These are phyloP conservation scores for Zopfochytrium polystomum DNA, from an alignment of 371 early-diverging fungal genomes.

Conservation along the genomic window DNA sequence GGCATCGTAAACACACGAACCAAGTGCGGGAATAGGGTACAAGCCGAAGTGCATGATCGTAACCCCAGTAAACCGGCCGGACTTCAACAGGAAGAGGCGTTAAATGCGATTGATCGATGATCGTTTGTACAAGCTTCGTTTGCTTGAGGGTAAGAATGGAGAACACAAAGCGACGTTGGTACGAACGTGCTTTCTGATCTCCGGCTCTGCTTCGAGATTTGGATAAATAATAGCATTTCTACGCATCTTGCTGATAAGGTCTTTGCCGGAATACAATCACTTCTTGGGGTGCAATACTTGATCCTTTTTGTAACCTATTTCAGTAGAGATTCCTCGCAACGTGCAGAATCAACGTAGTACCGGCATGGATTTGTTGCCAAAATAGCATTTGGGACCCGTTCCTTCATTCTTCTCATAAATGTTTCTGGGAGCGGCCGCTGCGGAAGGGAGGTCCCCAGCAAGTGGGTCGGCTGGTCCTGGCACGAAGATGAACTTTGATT, in stretches of 20 bases:
- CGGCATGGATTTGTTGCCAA: slow-evolving; percentile 85
- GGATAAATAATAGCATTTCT: slow-evolving; percentile 72
- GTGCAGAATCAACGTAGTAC: slow-evolving; percentile 43
- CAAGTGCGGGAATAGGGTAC: slow-evolving; percentile 83
- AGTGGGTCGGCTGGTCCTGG: slow-evolving; percentile 87
- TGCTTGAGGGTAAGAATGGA: background rate
- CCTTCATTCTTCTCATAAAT: slow-evolving; percentile 60
- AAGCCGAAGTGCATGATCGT: slow-evolving; percentile 78
- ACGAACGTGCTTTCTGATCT: slow-evolving; percentile 59
- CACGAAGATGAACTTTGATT: slow-evolving; percentile 78
- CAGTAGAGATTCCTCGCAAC: no score
- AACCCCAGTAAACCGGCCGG: slow-evolving; percentile 73
- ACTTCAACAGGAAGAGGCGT: slow-evolving; percentile 73
- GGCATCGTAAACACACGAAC: slow-evolving; percentile 44
- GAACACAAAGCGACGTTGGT: background rate
- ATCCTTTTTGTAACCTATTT: slow-evolving; percentile 47
- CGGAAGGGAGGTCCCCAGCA: slow-evolving; percentile 67
- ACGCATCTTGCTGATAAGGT: slow-evolving; percentile 68
- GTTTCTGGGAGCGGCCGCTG: slow-evolving; percentile 70
- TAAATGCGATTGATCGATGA: slow-evolving; percentile 81
- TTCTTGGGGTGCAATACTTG: slow-evolving; percentile 79
- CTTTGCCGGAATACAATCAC: slow-evolving; percentile 84
- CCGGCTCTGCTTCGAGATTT: slow-evolving; percentile 47
- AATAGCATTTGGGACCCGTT: slow-evolving; percentile 54
- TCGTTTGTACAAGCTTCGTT: slow-evolving; percentile 70